Base-by-base conservation (phyloP, 768 basidiomycete species). In the Collybia mongolica region DNA sequence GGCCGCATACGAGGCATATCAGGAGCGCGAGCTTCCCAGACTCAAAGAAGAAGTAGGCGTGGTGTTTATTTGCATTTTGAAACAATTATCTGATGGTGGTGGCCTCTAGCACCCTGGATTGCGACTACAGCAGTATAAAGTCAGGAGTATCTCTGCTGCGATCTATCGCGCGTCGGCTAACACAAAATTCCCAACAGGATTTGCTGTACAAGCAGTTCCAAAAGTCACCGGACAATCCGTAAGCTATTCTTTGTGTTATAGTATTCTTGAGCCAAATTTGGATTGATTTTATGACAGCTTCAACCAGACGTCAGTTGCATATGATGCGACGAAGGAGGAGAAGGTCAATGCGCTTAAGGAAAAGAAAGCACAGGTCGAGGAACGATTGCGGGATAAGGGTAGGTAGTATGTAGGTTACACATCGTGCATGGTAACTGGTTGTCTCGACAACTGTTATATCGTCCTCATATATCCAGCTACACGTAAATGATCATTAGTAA, bases 161-260 rank as follows among this genome's bases (percentile, higher is more conserved):
- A 26, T 32, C 24, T n/a, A 47, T 36, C 29, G 18, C 24, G 36
- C 15, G 22, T 43, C n/a, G 51, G 48, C 41, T 37, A 50, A 51
- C 44, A 24, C 42, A 42, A 28, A 38, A 28, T 40, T 43, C 48
- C 39, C 46, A 32, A 53, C 63, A 93, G 82, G 94, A 98, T 52
- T 70, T 93, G 43, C 71, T 97, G 42, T 87, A 82, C 81, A 97
- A 96, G 70, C 84, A 92, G 66, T 98, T 98, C 83, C 91, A 97
- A 68, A 98, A 97, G 68, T 86, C 90, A 1, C 91, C 93, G 0
- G 94, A 97, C 54, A 97, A 97, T 68, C 90, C 94, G 93, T 95
- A 70, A 63, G 88, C 67, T 15, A n/a, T 29, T 35, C 32, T 22
- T 40, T 11, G 6, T 28, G 7, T 7, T 32, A 43, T 48, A 39